These are phyloP conservation scores for Carallia brachiata DNA, from an alignment of 345 rosid species.

Conservation along the genomic window DNA sequence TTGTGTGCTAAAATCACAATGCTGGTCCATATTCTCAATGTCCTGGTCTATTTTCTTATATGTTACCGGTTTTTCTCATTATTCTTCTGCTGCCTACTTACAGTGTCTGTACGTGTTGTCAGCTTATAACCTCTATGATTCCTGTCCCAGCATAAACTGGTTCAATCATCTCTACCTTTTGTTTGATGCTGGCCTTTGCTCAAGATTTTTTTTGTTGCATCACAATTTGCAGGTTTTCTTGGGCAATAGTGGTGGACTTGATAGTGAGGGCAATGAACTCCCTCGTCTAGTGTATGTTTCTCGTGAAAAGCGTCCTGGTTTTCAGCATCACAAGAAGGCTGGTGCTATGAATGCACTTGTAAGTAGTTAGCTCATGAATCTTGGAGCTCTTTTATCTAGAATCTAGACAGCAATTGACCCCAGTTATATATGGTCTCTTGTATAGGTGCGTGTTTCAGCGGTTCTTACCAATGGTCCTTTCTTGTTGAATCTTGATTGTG, in stretches of 20 bases:
- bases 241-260: constrained; percentile 37
- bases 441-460: constrained; percentile 36
- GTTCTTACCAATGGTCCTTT: constrained; percentile 38
- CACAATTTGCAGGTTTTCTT: constrained; percentile 29
- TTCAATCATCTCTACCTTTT: background rate
- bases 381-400: background rate
- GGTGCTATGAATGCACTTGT: constrained; percentile 40
- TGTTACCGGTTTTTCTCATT: no score
- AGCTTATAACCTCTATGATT: background rate
- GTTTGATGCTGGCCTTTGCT: background rate
- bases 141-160: background rate
- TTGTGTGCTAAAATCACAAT: background rate
- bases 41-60: no score
- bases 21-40: no score
- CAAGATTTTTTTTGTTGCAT: background rate
- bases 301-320: constrained; percentile 38
- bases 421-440: background rate
- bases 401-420: background rate
- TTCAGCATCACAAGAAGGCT: constrained; percentile 37
- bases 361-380: constrained; percentile 18
- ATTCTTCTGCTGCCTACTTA: no score
- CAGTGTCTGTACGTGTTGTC: background rate
- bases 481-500: constrained; percentile 38
- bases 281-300: constrained; percentile 36
- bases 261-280: constrained; percentile 36